Conservation (phyloP, 176 grass and related monocot species). For the Oryza punctata region DNA sequence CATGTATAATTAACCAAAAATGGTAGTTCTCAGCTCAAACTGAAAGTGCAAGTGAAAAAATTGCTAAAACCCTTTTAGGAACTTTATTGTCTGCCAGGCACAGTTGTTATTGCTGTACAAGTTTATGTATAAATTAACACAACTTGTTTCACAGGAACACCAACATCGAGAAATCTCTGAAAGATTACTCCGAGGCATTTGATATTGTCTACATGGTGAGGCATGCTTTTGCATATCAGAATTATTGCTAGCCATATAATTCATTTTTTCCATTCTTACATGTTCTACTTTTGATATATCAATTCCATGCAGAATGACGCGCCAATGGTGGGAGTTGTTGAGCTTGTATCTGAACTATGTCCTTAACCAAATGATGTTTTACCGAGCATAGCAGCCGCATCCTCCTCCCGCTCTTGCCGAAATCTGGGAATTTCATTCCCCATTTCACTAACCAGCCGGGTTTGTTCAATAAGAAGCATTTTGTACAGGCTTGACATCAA, state of each 20-base stretch:
- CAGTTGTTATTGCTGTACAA: neutral
- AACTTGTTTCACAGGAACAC: constrained; percentile 60
- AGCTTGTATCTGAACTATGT: constrained; percentile 70
- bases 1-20: neutral
- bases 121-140: neutral
- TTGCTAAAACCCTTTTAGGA: neutral
- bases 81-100: neutral
- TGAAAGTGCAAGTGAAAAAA: neutral
- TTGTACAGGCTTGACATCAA: constrained; percentile 23
- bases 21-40: neutral
- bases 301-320: constrained; percentile 71
- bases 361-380: constrained; percentile 37
- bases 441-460: neutral
- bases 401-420: neutral
- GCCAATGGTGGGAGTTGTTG: constrained; percentile 72
- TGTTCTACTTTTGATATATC: constrained; percentile 6
- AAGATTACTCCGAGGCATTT: constrained; percentile 76
- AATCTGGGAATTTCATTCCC: constrained; percentile 1
- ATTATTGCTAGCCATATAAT: neutral
- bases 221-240: neutral
- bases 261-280: neutral
- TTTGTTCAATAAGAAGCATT: constrained; percentile 27
- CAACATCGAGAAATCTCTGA: constrained; percentile 77
- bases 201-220: constrained; percentile 86
- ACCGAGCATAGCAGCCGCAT: constrained; percentile 11